Conservation (phyloP, 78 protist genomes). For the Dictyostelium discoideum region dicty_2.7 NC_007090.3:1920501-1921000, state of each 20-base stretch:
- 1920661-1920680: not conserved
- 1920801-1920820: not conserved
- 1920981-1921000: constrained; percentile 51
- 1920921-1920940: constrained; percentile 29
- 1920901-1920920: not conserved
- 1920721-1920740: constrained; percentile 59
- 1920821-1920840: not conserved
- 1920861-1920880: not conserved
- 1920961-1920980: constrained; percentile 22
- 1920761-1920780: constrained; percentile 3
- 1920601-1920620: not conserved
- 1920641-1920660: not conserved
- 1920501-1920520: not conserved
- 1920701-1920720: constrained; percentile 48
- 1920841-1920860: not conserved
- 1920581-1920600: not conserved
- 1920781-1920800: constrained; percentile 11
- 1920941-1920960: constrained; percentile 41
- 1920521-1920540: not conserved
- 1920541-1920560: not conserved
- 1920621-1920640: not conserved
- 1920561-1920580: not conserved
- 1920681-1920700: not conserved
- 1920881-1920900: not conserved
- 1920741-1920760: constrained; percentile 49